Evolutionary conservation across 1,284 basidiomycete species (phyloP).

Genomic region (Bondarzewia mesenterica): DNA sequence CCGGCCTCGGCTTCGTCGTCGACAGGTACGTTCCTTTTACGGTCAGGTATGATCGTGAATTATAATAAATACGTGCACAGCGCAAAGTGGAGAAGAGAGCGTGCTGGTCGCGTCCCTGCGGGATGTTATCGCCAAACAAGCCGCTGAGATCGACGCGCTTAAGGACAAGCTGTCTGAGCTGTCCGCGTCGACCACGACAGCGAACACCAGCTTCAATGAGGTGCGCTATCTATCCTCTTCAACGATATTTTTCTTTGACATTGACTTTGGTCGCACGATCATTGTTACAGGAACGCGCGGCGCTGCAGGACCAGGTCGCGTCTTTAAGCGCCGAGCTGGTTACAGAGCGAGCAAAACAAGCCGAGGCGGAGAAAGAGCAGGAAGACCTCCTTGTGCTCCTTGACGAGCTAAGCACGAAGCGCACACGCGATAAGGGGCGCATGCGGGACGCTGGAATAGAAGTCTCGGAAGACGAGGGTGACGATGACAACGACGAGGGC

Average conservation of each 20-base stretch:
- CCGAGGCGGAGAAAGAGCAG: constrained; percentile 88
- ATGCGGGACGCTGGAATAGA: constrained; percentile 73
- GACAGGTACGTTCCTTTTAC: constrained; percentile 34
- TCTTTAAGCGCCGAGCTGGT: constrained; percentile 33
- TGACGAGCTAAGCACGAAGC: constrained; percentile 86
- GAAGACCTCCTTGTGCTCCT: constrained; percentile 91
- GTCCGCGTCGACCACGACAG: not conserved
- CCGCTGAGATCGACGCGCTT: constrained; percentile 65
- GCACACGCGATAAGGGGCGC: constrained; percentile 72
- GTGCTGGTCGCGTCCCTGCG: constrained; percentile 77
- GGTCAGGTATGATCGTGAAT: no score
- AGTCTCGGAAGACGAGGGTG: constrained; percentile 88
- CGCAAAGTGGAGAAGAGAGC: constrained; percentile 66
- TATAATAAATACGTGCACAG: constrained; percentile 26
- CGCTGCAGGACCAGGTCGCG: constrained; percentile 35
- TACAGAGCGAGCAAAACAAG: constrained; percentile 53
- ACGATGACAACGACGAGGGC: constrained; percentile 61
- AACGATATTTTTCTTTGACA: constrained; percentile 18
- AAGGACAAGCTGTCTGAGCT: constrained; percentile 42
- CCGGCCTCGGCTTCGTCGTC: constrained; percentile 54
- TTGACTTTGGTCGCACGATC: no score
- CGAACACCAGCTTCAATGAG: constrained; percentile 13
- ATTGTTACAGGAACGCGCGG: constrained; percentile 17
- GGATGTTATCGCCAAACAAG: constrained; percentile 73
- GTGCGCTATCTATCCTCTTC: constrained; percentile 14